A percentile compares a stretch with the other conserved stretches of the same genome.
phyloP scores from a whole-genome alignment of 106 monocot species.

The Cymbidium sinense region DNA sequence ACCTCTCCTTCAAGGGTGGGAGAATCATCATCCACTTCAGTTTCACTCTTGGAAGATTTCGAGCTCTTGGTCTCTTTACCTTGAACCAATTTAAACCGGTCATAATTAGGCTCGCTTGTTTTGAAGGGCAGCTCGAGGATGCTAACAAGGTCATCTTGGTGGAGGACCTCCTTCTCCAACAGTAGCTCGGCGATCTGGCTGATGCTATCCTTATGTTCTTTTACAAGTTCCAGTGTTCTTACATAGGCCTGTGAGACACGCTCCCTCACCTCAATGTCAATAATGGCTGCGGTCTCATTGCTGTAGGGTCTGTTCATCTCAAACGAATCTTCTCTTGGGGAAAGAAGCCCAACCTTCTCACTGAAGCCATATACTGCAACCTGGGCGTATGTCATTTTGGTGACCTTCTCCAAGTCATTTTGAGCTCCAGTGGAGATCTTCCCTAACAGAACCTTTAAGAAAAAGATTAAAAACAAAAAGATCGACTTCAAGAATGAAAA shows the following conservation, averaged over 20 bases:
- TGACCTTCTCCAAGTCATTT: constrained; percentile 94
- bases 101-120: constrained; percentile 65
- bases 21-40: constrained; percentile 10
- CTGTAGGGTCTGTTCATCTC: constrained; percentile 90
- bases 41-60: not conserved
- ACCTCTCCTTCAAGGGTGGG: constrained; percentile 45
- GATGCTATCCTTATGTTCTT: constrained; percentile 66
- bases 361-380: constrained; percentile 98
- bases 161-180: constrained; percentile 93
- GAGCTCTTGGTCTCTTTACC: constrained; percentile 8
- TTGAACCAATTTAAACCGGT: constrained; percentile 57
- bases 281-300: constrained; percentile 83
- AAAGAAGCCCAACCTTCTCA: constrained; percentile 85
- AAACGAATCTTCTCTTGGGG: constrained; percentile 70
- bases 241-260: constrained; percentile 74
- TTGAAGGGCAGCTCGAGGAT: constrained; percentile 76
- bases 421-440: constrained; percentile 97
- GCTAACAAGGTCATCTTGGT: constrained; percentile 75
- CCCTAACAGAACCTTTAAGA: constrained; percentile 64
- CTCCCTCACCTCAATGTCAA: constrained; percentile 72
- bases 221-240: constrained; percentile 54
- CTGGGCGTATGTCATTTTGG: constrained; percentile 95
- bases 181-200: constrained; percentile 78
- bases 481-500: too few relatives aligned
- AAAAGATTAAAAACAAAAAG: not conserved